Conservation (phyloP, 495 filamentous ascomycete genomes). For the Pseudoneurospora amorphoporcata region DNA sequence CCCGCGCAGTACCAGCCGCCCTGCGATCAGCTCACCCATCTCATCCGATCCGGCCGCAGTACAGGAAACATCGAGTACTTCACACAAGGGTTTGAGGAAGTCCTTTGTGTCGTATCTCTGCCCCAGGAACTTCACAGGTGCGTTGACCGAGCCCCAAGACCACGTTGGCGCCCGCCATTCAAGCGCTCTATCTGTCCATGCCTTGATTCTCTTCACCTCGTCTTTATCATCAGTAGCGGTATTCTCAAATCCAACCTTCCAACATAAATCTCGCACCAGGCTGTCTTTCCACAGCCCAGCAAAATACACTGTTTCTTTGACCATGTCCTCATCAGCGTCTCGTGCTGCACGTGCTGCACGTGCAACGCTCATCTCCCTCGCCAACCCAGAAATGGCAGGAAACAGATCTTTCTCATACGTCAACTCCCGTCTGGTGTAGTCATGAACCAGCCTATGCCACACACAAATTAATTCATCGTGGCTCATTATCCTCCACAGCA, state of each 20-base stretch:
- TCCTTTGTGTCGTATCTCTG: not conserved
- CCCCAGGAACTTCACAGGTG: constrained; percentile 1
- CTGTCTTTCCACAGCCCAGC: constrained; percentile 12
- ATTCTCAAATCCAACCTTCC: not conserved
- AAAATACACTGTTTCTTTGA: not conserved
- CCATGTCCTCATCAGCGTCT: not conserved
- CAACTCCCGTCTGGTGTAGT: constrained; percentile 4
- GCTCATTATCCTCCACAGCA: not conserved
- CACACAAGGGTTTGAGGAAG: constrained; percentile 1
- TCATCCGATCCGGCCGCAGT: constrained; percentile 1
- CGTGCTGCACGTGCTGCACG: not conserved
- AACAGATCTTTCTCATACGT: constrained; percentile 11
- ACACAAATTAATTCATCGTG: not conserved
- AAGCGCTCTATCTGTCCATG: not conserved
- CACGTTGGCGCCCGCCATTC: constrained; percentile 15
- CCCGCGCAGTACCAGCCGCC: not conserved
- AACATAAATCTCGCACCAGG: constrained; percentile 3
- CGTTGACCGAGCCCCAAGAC: constrained; percentile 12
- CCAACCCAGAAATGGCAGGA: constrained; percentile 10
- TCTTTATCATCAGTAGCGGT: not conserved
- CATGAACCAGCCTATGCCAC: constrained; percentile 11
- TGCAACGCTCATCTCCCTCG: not conserved
- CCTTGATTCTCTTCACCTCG: not conserved
- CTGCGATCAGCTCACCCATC: constrained; percentile 6
- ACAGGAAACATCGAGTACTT: constrained; percentile 3